phyloP scores from a whole-genome alignment of 441 rosid genomes.

The Mallotus repandus region DNA sequence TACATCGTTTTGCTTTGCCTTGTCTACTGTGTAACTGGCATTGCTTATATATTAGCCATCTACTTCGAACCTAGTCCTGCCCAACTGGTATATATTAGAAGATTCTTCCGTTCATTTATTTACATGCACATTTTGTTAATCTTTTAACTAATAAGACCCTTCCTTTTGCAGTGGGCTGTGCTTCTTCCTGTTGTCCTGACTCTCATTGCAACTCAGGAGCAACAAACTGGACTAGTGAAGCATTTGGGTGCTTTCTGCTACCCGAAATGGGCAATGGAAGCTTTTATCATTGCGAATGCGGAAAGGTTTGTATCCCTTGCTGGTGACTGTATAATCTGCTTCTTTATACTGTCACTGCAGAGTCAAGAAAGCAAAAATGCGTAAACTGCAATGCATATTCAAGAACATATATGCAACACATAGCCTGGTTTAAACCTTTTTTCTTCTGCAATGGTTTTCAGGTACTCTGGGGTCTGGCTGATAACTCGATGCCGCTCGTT shows the following conservation, averaged over 20 bases:
- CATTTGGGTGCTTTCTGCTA: constrained; percentile 55
- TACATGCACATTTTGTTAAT: neutral
- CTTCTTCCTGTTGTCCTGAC: constrained; percentile 92
- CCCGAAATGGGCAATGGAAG: constrained; percentile 91
- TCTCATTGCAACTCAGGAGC: constrained; percentile 65
- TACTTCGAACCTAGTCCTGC: constrained; percentile 76
- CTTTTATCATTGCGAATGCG: constrained; percentile 78
- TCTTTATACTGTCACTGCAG: too few species aligned
- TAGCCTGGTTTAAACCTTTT: neutral
- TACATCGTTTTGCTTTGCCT: constrained; percentile 75
- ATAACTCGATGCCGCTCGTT: constrained; percentile 77
- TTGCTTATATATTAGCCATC: constrained; percentile 82
- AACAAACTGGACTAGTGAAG: constrained; percentile 33
- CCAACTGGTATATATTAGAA: constrained; percentile 61
- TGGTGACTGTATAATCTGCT: too few species aligned
- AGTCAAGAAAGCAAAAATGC: too few species aligned
- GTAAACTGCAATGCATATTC: neutral
- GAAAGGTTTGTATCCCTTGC: constrained; percentile 43
- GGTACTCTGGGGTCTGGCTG: constrained; percentile 92
- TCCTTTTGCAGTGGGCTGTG: constrained; percentile 69
- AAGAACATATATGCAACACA: neutral
- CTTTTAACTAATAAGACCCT: constrained; percentile 6
- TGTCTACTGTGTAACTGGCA: constrained; percentile 89
- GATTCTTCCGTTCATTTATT: constrained; percentile 5
- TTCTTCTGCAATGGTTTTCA: constrained; percentile 25